Evolutionary conservation across 768 basidiomycete genomes (phyloP).

Genomic region (Leccinum barrowsii): DNA sequence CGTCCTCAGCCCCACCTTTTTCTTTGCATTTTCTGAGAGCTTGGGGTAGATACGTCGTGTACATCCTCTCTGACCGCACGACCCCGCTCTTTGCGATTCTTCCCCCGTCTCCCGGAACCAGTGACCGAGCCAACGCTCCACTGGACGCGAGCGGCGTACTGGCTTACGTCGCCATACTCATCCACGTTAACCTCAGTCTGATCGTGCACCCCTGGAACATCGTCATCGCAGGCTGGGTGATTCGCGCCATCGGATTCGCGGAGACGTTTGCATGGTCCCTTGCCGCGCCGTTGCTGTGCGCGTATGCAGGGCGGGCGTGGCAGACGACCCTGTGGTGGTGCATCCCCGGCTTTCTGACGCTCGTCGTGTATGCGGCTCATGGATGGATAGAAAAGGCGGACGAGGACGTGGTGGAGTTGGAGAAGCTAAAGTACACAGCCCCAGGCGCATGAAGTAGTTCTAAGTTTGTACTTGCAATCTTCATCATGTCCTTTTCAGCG

Average conservation of each 20-base stretch:
- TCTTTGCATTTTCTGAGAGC: slow-evolving; percentile 1
- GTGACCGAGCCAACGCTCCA: slow-evolving; percentile 21
- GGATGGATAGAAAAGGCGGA: slow-evolving; percentile 43
- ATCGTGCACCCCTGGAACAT: slow-evolving; percentile 38
- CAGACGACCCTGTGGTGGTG: slow-evolving; percentile 55
- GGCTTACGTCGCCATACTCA: slow-evolving; percentile 44
- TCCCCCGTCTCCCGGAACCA: slow-evolving; percentile 25
- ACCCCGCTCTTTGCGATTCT: slow-evolving; percentile 49
- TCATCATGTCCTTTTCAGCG: slow-evolving; percentile 1
- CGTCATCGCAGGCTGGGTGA: slow-evolving; percentile 23
- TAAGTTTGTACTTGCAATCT: background rate
- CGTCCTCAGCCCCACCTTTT: slow-evolving; percentile 13
- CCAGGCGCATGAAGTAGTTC: slow-evolving; percentile 43
- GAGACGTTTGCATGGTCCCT: slow-evolving; percentile 39
- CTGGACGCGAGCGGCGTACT: slow-evolving; percentile 46
- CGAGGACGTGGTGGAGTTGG: slow-evolving; percentile 46
- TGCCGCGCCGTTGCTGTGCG: slow-evolving; percentile 46
- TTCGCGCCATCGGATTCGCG: slow-evolving; percentile 31
- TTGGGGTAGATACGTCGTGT: slow-evolving; percentile 44
- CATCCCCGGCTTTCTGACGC: slow-evolving; percentile 40
- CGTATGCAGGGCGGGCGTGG: slow-evolving; percentile 49
- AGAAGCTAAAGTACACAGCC: slow-evolving; percentile 51
- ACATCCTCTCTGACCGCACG: slow-evolving; percentile 39
- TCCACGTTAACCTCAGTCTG: slow-evolving; percentile 49
- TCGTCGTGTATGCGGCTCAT: slow-evolving; percentile 43